These are phyloP conservation scores for Pseudopithomyces chartarum DNA, from an alignment of 2,329 filamentous ascomycete genomes.

Conservation along the genomic window DNA sequence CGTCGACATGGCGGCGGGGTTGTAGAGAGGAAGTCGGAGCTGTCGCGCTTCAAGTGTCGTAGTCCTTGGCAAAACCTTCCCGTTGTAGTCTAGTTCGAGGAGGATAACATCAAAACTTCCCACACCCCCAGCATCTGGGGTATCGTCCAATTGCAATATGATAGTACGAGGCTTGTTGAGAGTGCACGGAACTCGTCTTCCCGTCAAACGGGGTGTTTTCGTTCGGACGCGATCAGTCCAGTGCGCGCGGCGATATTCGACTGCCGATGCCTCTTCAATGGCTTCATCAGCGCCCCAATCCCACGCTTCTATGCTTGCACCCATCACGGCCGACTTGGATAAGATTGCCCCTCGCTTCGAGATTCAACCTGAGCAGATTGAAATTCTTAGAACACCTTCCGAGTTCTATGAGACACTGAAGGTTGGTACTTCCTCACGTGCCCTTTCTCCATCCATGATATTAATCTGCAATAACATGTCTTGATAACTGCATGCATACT, in stretches of 20 bases:
- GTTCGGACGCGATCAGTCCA: constrained; percentile 19
- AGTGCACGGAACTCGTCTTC: constrained; percentile 25
- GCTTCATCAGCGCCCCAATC: constrained; percentile 46
- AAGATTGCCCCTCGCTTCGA: constrained; percentile 89
- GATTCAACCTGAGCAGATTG: constrained; percentile 78
- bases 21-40: constrained; percentile 23
- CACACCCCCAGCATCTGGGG: neutral
- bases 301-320: constrained; percentile 60
- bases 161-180: constrained; percentile 40
- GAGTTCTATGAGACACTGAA: constrained; percentile 93
- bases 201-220: constrained; percentile 21
- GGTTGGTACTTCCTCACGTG: constrained; percentile 54
- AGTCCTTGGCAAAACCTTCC: constrained; percentile 4
- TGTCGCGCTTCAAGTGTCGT: constrained; percentile 22
- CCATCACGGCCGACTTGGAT: constrained; percentile 77
- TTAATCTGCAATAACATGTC: neutral
- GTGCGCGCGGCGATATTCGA: constrained; percentile 39
- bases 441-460: neutral
- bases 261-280: constrained; percentile 34
- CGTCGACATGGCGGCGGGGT: constrained; percentile 78
- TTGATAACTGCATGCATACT: neutral
- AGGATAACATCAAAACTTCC: constrained; percentile 36
- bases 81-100: constrained; percentile 7
- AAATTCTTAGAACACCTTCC: constrained; percentile 77
- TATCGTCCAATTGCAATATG: constrained; percentile 25